Percentiles rank a stretch among this genome's conserved stretches.
These are phyloP conservation scores for Penicillium roqueforti DNA, from an alignment of 495 filamentous ascomycete species.

Conservation along the genomic window DNA sequence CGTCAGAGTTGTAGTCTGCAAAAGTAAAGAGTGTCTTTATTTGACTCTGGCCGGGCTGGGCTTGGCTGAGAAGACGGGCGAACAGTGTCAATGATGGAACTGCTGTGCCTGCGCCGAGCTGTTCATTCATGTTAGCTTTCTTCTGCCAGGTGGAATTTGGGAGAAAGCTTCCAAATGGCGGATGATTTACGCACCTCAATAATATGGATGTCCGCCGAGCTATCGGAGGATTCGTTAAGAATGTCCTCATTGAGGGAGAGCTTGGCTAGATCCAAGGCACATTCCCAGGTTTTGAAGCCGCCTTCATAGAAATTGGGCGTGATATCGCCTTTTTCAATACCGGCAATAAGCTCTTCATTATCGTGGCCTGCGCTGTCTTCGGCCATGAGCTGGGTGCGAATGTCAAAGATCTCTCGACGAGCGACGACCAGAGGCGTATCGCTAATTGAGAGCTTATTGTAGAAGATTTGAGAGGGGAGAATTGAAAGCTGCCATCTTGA, in stretches of 20 bases:
- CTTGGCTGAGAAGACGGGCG: conserved; percentile 55
- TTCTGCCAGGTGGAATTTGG: neutral
- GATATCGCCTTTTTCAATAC: conserved; percentile 77
- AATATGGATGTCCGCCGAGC: conserved; percentile 49
- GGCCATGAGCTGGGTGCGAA: conserved; percentile 88
- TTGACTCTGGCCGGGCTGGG: conserved; percentile 16
- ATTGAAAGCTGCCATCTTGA: conserved; percentile 54
- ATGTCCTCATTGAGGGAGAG: conserved; percentile 34
- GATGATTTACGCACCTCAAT: conserved; percentile 64
- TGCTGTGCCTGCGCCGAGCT: conserved; percentile 91
- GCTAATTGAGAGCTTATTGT: conserved; percentile 55
- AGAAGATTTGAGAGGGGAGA: conserved; percentile 77
- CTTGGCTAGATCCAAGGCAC: conserved; percentile 79
- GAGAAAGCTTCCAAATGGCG: neutral
- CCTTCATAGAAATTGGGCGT: conserved; percentile 91
- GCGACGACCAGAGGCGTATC: conserved; percentile 54
- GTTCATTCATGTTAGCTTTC: neutral
- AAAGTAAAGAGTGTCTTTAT: conserved; percentile 59
- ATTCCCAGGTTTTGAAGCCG: conserved; percentile 99
- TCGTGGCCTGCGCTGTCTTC: conserved; percentile 58
- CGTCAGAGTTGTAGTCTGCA: conserved; percentile 84
- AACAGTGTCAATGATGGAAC: conserved; percentile 77
- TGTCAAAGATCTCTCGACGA: conserved; percentile 88
- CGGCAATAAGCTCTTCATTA: conserved; percentile 45
- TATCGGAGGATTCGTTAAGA: conserved; percentile 14